These are phyloP conservation scores for Aureobasidium sp. DNA, from an alignment of 2,329 filamentous ascomycete species.

Conservation along the genomic window DNA sequence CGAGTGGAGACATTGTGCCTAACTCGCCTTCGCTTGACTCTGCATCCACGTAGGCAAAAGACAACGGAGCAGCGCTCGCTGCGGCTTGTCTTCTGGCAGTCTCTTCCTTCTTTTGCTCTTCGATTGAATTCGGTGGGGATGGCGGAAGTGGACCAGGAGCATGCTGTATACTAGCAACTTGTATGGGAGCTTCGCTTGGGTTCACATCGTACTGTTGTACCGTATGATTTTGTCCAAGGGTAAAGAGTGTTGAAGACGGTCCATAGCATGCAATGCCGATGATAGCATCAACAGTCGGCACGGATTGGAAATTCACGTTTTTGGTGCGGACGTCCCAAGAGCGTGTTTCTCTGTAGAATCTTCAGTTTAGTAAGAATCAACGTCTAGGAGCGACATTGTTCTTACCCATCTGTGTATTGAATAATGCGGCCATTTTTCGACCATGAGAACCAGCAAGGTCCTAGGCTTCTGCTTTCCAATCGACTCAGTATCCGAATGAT, in stretches of 20 bases:
- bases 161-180: conserved; percentile 85
- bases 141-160: conserved; percentile 69
- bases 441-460: conserved; percentile 95
- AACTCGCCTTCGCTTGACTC: conserved; percentile 67
- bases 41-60: conserved; percentile 39
- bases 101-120: conserved; percentile 51
- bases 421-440: conserved; percentile 96
- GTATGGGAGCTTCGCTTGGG: conserved; percentile 54
- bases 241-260: conserved; percentile 85
- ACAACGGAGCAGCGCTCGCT: conserved; percentile 24
- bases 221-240: conserved; percentile 75
- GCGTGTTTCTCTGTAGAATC: conserved; percentile 59
- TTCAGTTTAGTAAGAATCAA: background rate
- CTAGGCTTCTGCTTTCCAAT: conserved; percentile 62
- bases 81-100: conserved; percentile 17
- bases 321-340: conserved; percentile 99
- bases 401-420: conserved; percentile 84
- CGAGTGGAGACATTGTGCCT: conserved; percentile 57
- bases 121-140: conserved; percentile 72
- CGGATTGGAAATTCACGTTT: conserved; percentile 79
- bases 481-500: conserved; percentile 81
- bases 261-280: conserved; percentile 81
- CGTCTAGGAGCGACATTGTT: background rate
- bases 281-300: conserved; percentile 76
- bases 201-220: conserved; percentile 95